Conservation (phyloP, 768 basidiomycete species). For the Porphyrellus cyaneotinctus region DNA sequence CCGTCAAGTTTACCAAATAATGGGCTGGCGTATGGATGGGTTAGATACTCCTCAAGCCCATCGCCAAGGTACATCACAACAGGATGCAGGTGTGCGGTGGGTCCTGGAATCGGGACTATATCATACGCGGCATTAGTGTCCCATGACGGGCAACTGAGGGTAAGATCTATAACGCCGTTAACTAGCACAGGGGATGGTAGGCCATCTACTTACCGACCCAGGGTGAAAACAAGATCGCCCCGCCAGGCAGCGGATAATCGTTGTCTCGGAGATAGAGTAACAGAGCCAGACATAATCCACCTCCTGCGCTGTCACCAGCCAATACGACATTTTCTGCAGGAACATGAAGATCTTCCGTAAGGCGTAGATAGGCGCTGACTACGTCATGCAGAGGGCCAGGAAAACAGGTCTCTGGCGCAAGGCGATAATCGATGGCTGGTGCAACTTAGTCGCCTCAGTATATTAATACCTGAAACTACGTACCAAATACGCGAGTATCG, state of each 20-base stretch:
- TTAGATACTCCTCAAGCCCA: conserved; percentile 73
- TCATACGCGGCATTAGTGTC: conserved; percentile 88
- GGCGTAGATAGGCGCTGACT: conserved; percentile 79
- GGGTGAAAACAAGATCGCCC: conserved; percentile 85
- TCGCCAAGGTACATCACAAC: conserved; percentile 92
- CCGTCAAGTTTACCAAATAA: conserved; percentile 87
- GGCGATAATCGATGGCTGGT: conserved; percentile 86
- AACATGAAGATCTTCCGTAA: conserved; percentile 84
- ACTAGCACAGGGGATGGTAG: conserved; percentile 3
- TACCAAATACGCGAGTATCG: conserved; percentile 84
- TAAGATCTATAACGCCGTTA: conserved; percentile 57
- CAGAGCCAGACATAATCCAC: conserved; percentile 78
- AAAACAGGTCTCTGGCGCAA: conserved; percentile 93
- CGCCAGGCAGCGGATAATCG: conserved; percentile 76
- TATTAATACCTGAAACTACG: conserved; percentile 18
- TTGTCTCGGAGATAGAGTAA: conserved; percentile 96
- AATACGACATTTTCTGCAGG: conserved; percentile 88
- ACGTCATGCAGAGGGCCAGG: conserved; percentile 87
- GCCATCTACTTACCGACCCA: conserved; percentile 77
- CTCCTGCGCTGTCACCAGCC: conserved; percentile 92
- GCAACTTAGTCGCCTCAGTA: background rate
- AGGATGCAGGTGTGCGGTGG: conserved; percentile 86
- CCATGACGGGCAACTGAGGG: conserved; percentile 99
- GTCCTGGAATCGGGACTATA: conserved; percentile 67
- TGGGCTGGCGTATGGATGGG: conserved; percentile 94